Percentiles rank a stretch among this genome's conserved stretches.
These are phyloP conservation scores for Andrographis paniculata DNA, from an alignment of 305 asterid species.

Conservation along the genomic window DNA sequence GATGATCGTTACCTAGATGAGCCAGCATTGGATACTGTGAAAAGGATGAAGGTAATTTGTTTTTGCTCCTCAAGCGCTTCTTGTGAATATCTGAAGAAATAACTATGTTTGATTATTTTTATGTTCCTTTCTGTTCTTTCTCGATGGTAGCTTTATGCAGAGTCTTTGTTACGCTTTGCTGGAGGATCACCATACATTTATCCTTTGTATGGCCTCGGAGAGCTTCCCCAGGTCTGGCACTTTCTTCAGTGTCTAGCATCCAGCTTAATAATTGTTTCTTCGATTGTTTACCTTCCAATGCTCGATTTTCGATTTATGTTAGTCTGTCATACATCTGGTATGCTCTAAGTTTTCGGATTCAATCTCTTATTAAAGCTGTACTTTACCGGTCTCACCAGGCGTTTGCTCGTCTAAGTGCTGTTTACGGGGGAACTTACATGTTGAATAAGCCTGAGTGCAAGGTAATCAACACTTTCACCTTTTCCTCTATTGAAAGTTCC, in stretches of 20 bases:
- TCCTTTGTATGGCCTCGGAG: slow-evolving; percentile 93
- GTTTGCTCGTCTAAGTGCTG: slow-evolving; percentile 95
- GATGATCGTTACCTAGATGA: slow-evolving; percentile 82
- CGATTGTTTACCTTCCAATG: neutral
- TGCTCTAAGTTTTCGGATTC: neutral
- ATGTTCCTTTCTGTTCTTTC: slow-evolving; percentile 9
- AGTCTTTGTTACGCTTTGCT: slow-evolving; percentile 86
- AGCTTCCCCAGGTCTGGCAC: slow-evolving; percentile 86
- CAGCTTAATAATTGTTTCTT: slow-evolving; percentile 3
- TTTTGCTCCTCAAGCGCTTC: slow-evolving; percentile 7
- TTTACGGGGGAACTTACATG: slow-evolving; percentile 99
- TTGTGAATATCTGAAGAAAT: neutral
- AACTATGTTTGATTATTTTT: slow-evolving; percentile 13
- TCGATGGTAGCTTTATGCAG: slow-evolving; percentile 64
- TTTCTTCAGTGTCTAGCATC: slow-evolving; percentile 7
- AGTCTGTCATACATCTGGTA: neutral
- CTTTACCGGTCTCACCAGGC: slow-evolving; percentile 39
- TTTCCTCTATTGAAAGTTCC: neutral
- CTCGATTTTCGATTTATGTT: neutral
- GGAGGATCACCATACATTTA: slow-evolving; percentile 98
- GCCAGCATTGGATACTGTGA: slow-evolving; percentile 87
- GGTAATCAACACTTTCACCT: slow-evolving; percentile 33
- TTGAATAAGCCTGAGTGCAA: slow-evolving; percentile 93
- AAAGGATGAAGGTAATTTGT: slow-evolving; percentile 83
- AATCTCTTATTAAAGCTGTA: slow-evolving; percentile 3